phyloP scores from a whole-genome alignment of 1,284 basidiomycete species.

The Sanguinoderma infundibulare region DNA sequence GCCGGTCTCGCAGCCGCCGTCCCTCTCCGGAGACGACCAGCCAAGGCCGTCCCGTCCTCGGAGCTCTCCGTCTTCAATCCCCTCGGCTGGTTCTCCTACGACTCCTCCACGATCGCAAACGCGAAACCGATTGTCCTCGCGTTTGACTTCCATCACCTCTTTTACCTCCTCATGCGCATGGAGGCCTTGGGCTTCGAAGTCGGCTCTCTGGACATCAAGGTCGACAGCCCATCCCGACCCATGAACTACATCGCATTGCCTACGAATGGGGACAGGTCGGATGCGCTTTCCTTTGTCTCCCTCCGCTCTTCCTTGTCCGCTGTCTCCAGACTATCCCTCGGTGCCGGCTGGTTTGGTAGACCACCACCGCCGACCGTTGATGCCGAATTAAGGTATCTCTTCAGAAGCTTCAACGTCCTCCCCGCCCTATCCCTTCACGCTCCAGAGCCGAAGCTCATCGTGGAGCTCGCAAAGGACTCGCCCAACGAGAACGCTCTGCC shows the following conservation, averaged over 20 bases:
- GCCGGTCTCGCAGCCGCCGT: conserved; percentile 68
- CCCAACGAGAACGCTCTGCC: conserved; percentile 81
- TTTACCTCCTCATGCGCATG: conserved; percentile 87
- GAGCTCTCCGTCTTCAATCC: conserved; percentile 56
- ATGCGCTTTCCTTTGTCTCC: conserved; percentile 79
- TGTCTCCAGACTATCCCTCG: conserved; percentile 77
- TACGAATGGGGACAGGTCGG: conserved; percentile 62
- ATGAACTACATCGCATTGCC: conserved; percentile 74
- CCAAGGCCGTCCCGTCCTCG: conserved; percentile 41
- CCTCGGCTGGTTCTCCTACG: conserved; percentile 62
- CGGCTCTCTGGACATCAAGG: conserved; percentile 81
- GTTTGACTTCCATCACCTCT: conserved; percentile 83
- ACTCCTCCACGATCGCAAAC: conserved; percentile 37
- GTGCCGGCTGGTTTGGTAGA: conserved; percentile 70
- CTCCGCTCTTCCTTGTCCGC: conserved; percentile 79
- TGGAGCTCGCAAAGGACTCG: conserved; percentile 73
- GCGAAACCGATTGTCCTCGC: conserved; percentile 66
- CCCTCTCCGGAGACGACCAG: conserved; percentile 52
- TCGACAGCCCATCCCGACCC: conserved; percentile 73
- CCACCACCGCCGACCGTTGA: conserved; percentile 64
- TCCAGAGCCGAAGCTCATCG: conserved; percentile 65
- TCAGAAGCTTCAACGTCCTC: conserved; percentile 86
- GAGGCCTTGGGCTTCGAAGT: conserved; percentile 78
- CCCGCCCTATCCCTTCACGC: conserved; percentile 74
- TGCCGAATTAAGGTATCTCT: conserved; percentile 82